phyloP scores from a whole-genome alignment of 306 rosid species.

The Acmispon strigosus region DNA sequence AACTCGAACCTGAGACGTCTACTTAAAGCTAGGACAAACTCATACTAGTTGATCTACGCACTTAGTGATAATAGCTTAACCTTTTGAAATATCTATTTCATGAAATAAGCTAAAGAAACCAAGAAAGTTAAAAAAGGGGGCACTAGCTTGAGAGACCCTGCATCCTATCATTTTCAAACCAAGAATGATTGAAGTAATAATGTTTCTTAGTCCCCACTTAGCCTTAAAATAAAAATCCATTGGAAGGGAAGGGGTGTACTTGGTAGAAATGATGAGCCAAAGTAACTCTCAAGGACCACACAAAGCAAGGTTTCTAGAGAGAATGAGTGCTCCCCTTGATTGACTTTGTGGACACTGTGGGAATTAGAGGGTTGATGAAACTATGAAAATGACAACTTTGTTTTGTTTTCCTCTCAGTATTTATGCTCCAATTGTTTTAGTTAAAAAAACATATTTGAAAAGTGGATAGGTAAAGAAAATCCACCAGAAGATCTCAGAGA shows the following conservation, averaged over 20 bases:
- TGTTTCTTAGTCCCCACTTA: slow-evolving; percentile 48
- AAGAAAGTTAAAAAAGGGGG: slow-evolving; percentile 18
- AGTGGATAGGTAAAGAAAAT: slow-evolving; percentile 27
- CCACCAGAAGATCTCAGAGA: slow-evolving; percentile 7
- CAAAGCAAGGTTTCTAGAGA: slow-evolving; percentile 34
- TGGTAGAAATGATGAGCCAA: slow-evolving; percentile 33
- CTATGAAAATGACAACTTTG: slow-evolving; percentile 30
- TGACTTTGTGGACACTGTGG: slow-evolving; percentile 31
- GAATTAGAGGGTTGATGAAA: slow-evolving; percentile 13
- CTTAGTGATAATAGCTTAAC: no score
- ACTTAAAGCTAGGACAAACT: no score
- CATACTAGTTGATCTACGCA: no score
- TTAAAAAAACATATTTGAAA: slow-evolving; percentile 9
- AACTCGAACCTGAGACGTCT: no score
- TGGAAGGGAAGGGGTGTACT: slow-evolving; percentile 19
- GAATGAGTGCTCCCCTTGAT: slow-evolving; percentile 42
- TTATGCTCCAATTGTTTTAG: slow-evolving; percentile 18
- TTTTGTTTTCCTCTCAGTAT: slow-evolving; percentile 12
- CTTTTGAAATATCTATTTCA: no score
- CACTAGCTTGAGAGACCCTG: slow-evolving; percentile 23
- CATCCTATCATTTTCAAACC: slow-evolving; percentile 46
- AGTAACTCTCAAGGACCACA: slow-evolving; percentile 46
- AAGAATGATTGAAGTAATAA: slow-evolving; percentile 57
- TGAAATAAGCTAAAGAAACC: neutral
- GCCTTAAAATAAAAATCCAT: slow-evolving; percentile 7